Base-by-base conservation (phyloP, 1,284 basidiomycete species). In the Singerocomus inundabilis region DNA sequence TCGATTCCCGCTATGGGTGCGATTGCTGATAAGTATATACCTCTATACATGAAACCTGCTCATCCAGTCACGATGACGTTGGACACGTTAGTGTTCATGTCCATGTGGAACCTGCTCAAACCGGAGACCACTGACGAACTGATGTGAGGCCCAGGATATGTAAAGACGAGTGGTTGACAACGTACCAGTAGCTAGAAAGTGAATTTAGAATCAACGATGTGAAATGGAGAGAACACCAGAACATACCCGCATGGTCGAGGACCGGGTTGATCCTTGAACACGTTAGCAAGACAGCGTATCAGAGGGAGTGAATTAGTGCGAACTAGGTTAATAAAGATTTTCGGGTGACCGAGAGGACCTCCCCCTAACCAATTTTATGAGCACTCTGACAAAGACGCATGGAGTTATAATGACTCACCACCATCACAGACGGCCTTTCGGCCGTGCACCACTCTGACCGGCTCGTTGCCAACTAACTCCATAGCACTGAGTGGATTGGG, bases 311-410 rank as follows among this genome's bases (percentile, higher is more conserved):
- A 46, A 41, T 21, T 4, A 25, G 9, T 35, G 66, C 84, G 51
- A 59, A 91, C 94, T 67, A 98, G 71, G 77, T 98, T 98, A 72
- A 98, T 96, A 68, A 83, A 98, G 58, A 98, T 86, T 77, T 93
- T 94, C 13, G 96, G 96, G 70, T 99, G 96, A 40, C 96, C 96
- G 30, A 99, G 80, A 43, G 96, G 83, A n/a, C 96, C 96, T 69
- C 85, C 86, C 70, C 95, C 95, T 98, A 58, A 51, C 24, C 44
- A 25, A 44, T 2, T 25, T 18, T 26, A 32, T 69, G 46, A 67
- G 49, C n/a, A 12, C 35, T 46, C 47, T 32, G 49, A 11, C 5
- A 8, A 35, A 44, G 13, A 29, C 7, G 34, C 13, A 37, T n/a
- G 21, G 42, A 38, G 25, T 16, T 36, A 44, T 21, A 41, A 29